Conservation (phyloP, 495 filamentous ascomycete species). For the Lophiostoma macrostomum region DNA sequence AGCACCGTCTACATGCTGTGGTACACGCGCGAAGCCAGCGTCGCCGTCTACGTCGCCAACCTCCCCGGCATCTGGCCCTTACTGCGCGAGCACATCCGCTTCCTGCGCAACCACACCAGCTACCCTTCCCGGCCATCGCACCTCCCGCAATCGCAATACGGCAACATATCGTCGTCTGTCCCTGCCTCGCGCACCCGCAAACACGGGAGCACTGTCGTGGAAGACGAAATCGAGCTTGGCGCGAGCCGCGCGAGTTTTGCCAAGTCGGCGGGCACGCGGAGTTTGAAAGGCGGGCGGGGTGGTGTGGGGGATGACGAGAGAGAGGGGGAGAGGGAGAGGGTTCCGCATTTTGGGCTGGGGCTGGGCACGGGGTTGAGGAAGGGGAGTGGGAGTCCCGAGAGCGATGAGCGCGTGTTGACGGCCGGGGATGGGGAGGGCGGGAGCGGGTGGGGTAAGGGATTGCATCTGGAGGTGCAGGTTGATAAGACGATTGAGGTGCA, state of each 20-base stretch:
- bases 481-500: slow-evolving; percentile 23
- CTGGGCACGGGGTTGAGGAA: not conserved
- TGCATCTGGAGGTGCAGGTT: slow-evolving; percentile 12
- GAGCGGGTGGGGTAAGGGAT: slow-evolving; percentile 1
- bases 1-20: slow-evolving; percentile 33
- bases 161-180: not conserved
- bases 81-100: slow-evolving; percentile 21
- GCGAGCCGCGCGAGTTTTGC: not conserved
- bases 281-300: too few relatives aligned
- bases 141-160: slow-evolving; percentile 8
- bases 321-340: slow-evolving; percentile 2
- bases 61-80: slow-evolving; percentile 34
- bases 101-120: slow-evolving; percentile 14
- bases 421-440: not conserved
- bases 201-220: not conserved
- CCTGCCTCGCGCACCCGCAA: not conserved
- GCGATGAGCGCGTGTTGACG: slow-evolving; percentile 7
- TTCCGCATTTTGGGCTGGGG: slow-evolving; percentile 1
- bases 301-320: not conserved
- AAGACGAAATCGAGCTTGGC: slow-evolving; percentile 1
- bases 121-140: not conserved
- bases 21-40: slow-evolving; percentile 33
- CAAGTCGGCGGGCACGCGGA: too few relatives aligned
- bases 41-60: slow-evolving; percentile 34
- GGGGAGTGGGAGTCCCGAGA: slow-evolving; percentile 5